Base-by-base conservation (phyloP, 2,329 filamentous ascomycete species). In the Parasarocladium wereldwijsianum region DNA sequence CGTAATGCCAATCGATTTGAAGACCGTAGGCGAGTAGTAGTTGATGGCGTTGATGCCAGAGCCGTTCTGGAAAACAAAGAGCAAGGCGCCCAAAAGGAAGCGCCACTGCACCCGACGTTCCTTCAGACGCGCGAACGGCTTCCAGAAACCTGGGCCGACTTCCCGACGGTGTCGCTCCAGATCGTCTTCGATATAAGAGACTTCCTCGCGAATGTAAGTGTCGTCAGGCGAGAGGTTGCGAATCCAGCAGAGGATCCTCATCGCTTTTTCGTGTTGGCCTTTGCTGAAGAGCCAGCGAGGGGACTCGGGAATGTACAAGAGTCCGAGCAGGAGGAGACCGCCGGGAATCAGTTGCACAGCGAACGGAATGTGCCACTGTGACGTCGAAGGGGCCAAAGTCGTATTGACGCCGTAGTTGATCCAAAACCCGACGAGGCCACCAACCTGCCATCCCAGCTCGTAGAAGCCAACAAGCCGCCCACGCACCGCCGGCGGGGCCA, bases 11-110 rank as follows among this genome's bases (percentile, higher is more conserved):
- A 62, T 51, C 22, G 49, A 52, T 13, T 18, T 24, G 25, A 51
- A 51, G 29, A 51, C 47, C 11, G 47, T 51, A n/a, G 48, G 48
- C 1, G 59, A 64, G 51, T 77, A 82, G 54, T 83, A 84, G 57
- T 83, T 84, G 56, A 81, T 76, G 13, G 78, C 77, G 40, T 84
- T 84, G 56, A 84, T 84, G 3, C 79, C 79, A 6, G 48, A 50
- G 24, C 46, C 47, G 42, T 87, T 87, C 51, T 87, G 81, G 64
- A 74, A 84, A 31, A 86, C 57, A 60, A 86, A 86, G 13, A 87
- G 62, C 43, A 80, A 67, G 32, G 68, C 67, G 26, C 80, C 80
- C 8, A 86, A 62, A 47, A 82, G 68, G 52, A 87, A 74, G 24
- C 80, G 70, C 60, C 72, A 82, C 39, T 70, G 70, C 16, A 80